Evolutionary conservation across 176 grass and related monocot species (phyloP).

Genomic region (Cenchrus fungigraminus): DNA sequence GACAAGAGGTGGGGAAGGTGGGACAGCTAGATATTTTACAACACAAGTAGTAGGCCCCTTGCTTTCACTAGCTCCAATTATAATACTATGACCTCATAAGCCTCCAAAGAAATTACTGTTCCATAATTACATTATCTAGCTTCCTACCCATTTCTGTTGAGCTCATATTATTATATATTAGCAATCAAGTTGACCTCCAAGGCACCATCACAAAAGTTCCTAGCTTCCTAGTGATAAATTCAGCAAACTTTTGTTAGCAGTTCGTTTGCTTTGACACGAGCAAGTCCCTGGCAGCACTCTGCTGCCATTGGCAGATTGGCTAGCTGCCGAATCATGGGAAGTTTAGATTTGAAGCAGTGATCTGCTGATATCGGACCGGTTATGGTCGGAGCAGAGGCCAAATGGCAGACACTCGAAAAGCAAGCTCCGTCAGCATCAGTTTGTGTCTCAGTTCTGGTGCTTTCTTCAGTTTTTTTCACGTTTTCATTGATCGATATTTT

Average conservation of each 20-base stretch:
- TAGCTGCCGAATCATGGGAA: background rate
- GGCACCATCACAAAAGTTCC: background rate
- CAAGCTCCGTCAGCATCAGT: slow-evolving; percentile 31
- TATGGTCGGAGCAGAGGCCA: background rate
- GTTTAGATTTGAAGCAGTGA: background rate
- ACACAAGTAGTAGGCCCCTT: background rate
- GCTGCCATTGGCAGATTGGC: background rate
- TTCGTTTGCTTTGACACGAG: too few relatives aligned
- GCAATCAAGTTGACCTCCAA: background rate
- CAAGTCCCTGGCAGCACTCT: background rate
- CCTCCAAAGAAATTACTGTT: background rate
- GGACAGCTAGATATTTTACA: slow-evolving; percentile 6
- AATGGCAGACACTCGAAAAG: background rate
- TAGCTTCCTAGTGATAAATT: too few relatives aligned
- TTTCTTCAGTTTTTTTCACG: background rate
- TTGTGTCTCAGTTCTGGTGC: background rate
- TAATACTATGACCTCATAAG: background rate
- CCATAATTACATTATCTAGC: background rate
- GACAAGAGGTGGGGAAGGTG: slow-evolving; percentile 3
- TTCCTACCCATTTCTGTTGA: background rate
- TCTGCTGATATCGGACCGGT: background rate
- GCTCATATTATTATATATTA: background rate
- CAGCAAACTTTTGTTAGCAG: too few relatives aligned
- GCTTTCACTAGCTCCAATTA: background rate
- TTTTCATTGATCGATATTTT: background rate